Conservation (phyloP, 2,329 filamentous ascomycete species). For the Pseudogymnoascus destructans region DNA sequence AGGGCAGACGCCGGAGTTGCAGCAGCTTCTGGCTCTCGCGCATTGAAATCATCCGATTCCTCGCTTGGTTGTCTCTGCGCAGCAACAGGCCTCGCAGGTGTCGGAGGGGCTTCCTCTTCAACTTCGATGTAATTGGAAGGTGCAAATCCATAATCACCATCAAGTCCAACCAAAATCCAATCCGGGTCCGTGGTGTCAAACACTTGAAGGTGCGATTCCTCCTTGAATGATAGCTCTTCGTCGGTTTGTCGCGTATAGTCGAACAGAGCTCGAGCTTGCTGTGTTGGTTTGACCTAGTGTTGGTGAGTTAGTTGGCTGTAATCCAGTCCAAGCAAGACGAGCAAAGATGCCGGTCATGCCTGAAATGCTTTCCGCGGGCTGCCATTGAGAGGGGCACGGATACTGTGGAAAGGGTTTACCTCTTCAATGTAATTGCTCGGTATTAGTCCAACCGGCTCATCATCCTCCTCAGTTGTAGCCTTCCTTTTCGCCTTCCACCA, state of each 20-base stretch:
- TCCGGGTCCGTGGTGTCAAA: slow-evolving; percentile 88
- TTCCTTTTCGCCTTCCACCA: slow-evolving; percentile 58
- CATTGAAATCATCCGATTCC: slow-evolving; percentile 5
- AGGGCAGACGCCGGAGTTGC: slow-evolving; percentile 32
- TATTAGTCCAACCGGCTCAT: slow-evolving; percentile 37
- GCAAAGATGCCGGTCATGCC: neutral
- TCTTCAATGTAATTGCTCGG: slow-evolving; percentile 93
- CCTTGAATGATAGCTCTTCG: slow-evolving; percentile 89
- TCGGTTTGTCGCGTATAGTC: slow-evolving; percentile 96
- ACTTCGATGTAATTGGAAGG: slow-evolving; percentile 93
- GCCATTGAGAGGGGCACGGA: neutral
- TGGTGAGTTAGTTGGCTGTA: slow-evolving; percentile 11
- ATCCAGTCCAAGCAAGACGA: neutral
- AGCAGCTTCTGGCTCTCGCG: neutral
- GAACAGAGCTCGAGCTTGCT: slow-evolving; percentile 82
- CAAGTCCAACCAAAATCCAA: slow-evolving; percentile 83
- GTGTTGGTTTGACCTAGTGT: slow-evolving; percentile 47
- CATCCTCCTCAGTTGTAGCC: slow-evolving; percentile 28
- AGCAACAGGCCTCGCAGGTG: slow-evolving; percentile 17
- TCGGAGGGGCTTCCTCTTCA: slow-evolving; percentile 21
- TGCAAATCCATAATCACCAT: slow-evolving; percentile 83
- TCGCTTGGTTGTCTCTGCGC: slow-evolving; percentile 3
- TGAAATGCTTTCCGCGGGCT: neutral
- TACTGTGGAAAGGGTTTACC: slow-evolving; percentile 36
- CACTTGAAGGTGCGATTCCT: slow-evolving; percentile 70